Evolutionary conservation across 257 asterid genomes (phyloP), one percentile per base, ranked within the genome.

Genomic region (Solanum paucissectum): DNA sequence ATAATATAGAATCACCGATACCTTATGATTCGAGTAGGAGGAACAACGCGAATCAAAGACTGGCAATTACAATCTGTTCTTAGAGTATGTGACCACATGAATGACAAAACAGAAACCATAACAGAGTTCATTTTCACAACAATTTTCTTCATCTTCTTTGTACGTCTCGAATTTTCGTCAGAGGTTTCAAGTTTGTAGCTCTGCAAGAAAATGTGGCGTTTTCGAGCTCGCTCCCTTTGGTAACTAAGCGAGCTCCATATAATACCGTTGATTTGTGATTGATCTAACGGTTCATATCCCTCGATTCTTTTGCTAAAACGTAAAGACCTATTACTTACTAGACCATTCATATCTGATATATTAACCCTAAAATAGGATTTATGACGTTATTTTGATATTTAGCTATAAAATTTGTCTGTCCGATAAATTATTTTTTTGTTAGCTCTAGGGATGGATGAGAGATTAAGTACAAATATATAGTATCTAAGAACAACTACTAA

Each of bases 181-280:
- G 34, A 44, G 2, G 90, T 46, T 20, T 89, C 89, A 74, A 94
- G 87, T 84, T 93, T 94, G 90, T 93, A 94, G 6, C 94, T 90
- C 29, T 86, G 92, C 11, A 94, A 90, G 81, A 90, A 94, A n/a
- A 94, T 87, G 81, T 73, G 92, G 85, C 95, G 87, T 29, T 90
- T 92, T 74, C 90, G 90, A 5, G 83, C 34, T 71, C 83, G 58
- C 29, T 71, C 83, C 29, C 27, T 72, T 46, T 25, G 37, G 16
- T 86, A 58, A 46, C 85, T 81, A 81, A 81, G 85, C 11, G 68
- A 46, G 2, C 85, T 49, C 85, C n/a, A 46, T 27, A 16, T 46
- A 3, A 27, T 29, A 52, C 62, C 62, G 9, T 52, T 49, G n/a
- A 40, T 82, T 83, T 66, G 36, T 58, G 40, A 23, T 21, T 85